Evolutionary conservation across 2,329 filamentous ascomycete species (phyloP), one percentile per base, ranked within the genome.

Genomic region (Cladophialophora exuberans): DNA sequence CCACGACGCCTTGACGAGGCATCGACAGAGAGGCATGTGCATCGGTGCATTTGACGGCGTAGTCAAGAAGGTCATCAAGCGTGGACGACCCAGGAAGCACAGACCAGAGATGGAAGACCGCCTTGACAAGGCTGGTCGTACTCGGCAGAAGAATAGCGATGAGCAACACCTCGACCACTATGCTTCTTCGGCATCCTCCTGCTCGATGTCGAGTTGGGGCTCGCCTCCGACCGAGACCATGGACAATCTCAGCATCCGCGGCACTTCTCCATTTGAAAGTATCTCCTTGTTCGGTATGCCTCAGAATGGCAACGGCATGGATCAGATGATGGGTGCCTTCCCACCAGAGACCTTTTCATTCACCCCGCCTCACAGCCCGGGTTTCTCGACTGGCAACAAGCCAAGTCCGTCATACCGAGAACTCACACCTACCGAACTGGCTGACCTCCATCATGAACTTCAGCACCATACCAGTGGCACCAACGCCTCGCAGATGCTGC

Each of bases 21-120:
- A 99, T 70, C 85, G 92, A 50, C 94, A 97, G 72, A 86, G 94
- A 35, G 94, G 93, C 51, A 96, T 97, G 89, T 99, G 94, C 72
- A 87, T 94, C 53, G 94, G 94, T 52, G 93, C 91, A 4, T 95
- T 97, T 65, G 90, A 96, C 61, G 92, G 92, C 33, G 80, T 84
- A 45, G 81, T 86, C 23, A 83, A 84, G 68, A 85, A 86, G 69
- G 80, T 82, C 28, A 81, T 81, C 31, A 88, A 88, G 72, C 83
- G 87, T 57, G 84, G 85, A 44, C 76, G 84, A 38, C 84, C 84
- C 17, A 82, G 82, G 73, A 87, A 86, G 72, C 75, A 79, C 54
- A 73, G 83, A 25, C 83, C 82, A 6, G 82, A 84, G 52, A 75
- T 82, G 69, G 82, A 83, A 33, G 75, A 81, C 38, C 75, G 83